Conservation (phyloP, 306 rosid species). For the Quercus mongolica region DNA sequence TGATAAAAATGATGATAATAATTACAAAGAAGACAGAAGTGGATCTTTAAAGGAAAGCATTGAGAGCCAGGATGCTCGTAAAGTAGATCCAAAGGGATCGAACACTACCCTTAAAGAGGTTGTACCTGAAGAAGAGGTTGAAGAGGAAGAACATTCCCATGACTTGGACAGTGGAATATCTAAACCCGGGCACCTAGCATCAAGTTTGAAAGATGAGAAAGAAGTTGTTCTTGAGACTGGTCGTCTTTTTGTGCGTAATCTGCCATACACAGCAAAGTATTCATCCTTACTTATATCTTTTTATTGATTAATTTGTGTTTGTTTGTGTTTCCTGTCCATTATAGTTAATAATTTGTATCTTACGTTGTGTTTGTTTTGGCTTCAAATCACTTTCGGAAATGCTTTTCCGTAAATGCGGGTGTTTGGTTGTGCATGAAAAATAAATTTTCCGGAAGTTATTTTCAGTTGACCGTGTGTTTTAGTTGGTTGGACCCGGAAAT, state of each 20-base stretch:
- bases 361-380: too few species aligned
- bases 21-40: constrained; percentile 8
- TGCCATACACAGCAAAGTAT: constrained; percentile 77
- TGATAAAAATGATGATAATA: constrained; percentile 18
- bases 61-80: constrained; percentile 25
- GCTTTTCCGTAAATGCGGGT: too few species aligned
- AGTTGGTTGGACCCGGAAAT: too few species aligned
- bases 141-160: constrained; percentile 11
- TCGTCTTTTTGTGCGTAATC: constrained; percentile 86
- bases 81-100: constrained; percentile 21
- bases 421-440: too few species aligned
- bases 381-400: too few species aligned
- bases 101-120: constrained; percentile 16
- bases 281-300: neutral
- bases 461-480: too few species aligned
- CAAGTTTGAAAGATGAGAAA: constrained; percentile 41
- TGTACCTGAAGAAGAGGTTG: constrained; percentile 17
- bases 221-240: constrained; percentile 46
- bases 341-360: neutral
- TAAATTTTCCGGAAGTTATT: too few species aligned
- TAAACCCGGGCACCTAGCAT: constrained; percentile 15
- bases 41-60: constrained; percentile 21
- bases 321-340: neutral
- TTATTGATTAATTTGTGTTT: neutral
- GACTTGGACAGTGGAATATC: constrained; percentile 19